A percentile compares a stretch with the other conserved stretches of the same genome.
These are phyloP conservation scores for Ceratocystis smalleyi DNA, from an alignment of 2,329 filamentous ascomycete species.

Conservation along the genomic window DNA sequence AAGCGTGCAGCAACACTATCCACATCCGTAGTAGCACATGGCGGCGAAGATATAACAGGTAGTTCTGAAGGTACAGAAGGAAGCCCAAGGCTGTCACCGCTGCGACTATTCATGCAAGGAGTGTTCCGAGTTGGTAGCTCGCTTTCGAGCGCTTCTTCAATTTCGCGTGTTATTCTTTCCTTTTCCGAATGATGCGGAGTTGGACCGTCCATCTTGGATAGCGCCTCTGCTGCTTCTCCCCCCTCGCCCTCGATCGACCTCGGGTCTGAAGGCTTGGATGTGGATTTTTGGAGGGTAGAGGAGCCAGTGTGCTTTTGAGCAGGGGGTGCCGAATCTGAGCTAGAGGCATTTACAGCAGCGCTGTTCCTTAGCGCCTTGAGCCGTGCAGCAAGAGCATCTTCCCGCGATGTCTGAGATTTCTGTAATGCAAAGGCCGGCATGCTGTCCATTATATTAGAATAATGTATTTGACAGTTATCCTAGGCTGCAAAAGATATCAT, in stretches of 20 bases:
- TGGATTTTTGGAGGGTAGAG: not conserved
- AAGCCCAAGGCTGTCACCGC: constrained; percentile 21
- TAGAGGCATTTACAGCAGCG: not conserved
- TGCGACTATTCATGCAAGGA: not conserved
- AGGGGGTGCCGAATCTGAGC: not conserved
- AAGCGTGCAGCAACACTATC: constrained; percentile 37
- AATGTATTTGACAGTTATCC: not conserved
- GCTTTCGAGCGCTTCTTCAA: constrained; percentile 30
- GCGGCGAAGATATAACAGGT: constrained; percentile 23
- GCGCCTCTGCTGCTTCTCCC: not conserved
- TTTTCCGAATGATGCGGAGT: constrained; percentile 35
- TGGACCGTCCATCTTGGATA: constrained; percentile 7
- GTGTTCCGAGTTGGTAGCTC: constrained; percentile 12
- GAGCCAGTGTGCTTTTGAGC: not conserved
- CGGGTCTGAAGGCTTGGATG: not conserved
- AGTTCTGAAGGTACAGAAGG: constrained; percentile 29
- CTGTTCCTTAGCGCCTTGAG: constrained; percentile 33
- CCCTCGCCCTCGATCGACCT: not conserved
- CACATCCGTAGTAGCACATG: constrained; percentile 21
- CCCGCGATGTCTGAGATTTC: constrained; percentile 26
- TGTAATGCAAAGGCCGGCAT: constrained; percentile 17
- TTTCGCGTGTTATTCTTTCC: constrained; percentile 32
- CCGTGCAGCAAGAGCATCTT: constrained; percentile 37
- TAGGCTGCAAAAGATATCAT: not conserved
- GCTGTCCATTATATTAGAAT: not conserved